Percentiles rank a stretch among this genome's conserved stretches.
Conservation (phyloP, 768 basidiomycete genomes). For the Naganishia randhawae region DNA sequence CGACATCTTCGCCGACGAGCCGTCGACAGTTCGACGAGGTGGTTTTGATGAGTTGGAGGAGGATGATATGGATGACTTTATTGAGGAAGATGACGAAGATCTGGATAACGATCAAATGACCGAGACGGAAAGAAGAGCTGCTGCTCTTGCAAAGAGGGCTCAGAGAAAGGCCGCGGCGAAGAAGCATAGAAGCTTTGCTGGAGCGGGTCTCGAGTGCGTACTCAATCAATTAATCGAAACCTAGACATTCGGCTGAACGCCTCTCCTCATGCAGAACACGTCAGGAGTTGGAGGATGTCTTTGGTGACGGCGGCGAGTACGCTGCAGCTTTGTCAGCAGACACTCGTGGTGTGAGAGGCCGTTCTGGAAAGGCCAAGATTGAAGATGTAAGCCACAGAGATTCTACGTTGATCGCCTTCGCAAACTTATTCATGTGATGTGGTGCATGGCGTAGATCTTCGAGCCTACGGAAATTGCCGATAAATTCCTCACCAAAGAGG, state of each 20-base stretch:
- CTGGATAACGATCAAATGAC: constrained; percentile 58
- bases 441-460: constrained; percentile 70
- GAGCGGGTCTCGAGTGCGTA: constrained; percentile 79
- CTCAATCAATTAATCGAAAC: neutral
- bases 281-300: constrained; percentile 93
- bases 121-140: constrained; percentile 57
- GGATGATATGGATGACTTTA: constrained; percentile 62
- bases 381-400: constrained; percentile 34
- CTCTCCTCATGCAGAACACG: constrained; percentile 62
- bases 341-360: constrained; percentile 52
- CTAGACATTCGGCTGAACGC: neutral
- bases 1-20: constrained; percentile 83
- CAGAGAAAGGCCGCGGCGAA: constrained; percentile 64
- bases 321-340: constrained; percentile 80
- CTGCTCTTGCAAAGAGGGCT: constrained; percentile 37
- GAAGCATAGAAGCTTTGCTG: constrained; percentile 61
- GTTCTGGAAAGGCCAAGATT: constrained; percentile 61
- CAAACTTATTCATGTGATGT: neutral
- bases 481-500: constrained; percentile 83
- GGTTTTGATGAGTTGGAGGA: constrained; percentile 63
- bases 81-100: constrained; percentile 57
- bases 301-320: constrained; percentile 93
- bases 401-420: neutral
- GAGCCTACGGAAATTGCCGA: constrained; percentile 94
- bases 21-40: constrained; percentile 40